phyloP scores from a whole-genome alignment of 148 eudicot species.

The Spergularia marina region DNA sequence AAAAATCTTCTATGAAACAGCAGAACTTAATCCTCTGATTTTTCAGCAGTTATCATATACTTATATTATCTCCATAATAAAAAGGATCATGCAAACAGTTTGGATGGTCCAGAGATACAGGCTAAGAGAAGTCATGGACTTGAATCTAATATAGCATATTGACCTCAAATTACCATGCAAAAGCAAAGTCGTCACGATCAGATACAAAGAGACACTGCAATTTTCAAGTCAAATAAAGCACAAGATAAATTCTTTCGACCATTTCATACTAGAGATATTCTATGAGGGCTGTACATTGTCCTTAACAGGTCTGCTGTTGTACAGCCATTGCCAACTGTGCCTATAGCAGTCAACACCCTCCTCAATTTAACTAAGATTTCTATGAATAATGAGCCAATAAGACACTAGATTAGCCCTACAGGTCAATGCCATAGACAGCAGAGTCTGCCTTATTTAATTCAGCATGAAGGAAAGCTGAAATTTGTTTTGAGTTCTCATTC shows the following conservation, averaged over 20 bases:
- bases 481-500: conserved; percentile 5
- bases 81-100: too few relatives aligned
- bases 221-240: not conserved
- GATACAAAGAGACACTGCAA: not conserved
- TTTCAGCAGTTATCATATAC: too few relatives aligned
- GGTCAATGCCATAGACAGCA: conserved; percentile 32
- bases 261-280: not conserved
- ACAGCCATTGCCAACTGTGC: conserved; percentile 36
- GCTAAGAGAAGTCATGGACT: too few relatives aligned
- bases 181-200: not conserved
- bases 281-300: not conserved
- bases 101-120: too few relatives aligned
- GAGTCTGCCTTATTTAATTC: conserved; percentile 17
- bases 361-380: conserved; percentile 10
- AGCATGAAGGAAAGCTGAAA: conserved; percentile 16
- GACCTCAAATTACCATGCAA: too few relatives aligned
- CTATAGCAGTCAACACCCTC: conserved; percentile 24
- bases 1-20: too few relatives aligned
- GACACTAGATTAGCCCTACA: conserved; percentile 17
- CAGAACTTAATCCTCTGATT: too few relatives aligned
- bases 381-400: conserved; percentile 11
- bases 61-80: too few relatives aligned
- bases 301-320: conserved; percentile 20
- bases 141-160: too few relatives aligned
- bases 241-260: not conserved